Base-by-base conservation (phyloP, 2,329 filamentous ascomycete species). In the Colletotrichum sp. region DNA sequence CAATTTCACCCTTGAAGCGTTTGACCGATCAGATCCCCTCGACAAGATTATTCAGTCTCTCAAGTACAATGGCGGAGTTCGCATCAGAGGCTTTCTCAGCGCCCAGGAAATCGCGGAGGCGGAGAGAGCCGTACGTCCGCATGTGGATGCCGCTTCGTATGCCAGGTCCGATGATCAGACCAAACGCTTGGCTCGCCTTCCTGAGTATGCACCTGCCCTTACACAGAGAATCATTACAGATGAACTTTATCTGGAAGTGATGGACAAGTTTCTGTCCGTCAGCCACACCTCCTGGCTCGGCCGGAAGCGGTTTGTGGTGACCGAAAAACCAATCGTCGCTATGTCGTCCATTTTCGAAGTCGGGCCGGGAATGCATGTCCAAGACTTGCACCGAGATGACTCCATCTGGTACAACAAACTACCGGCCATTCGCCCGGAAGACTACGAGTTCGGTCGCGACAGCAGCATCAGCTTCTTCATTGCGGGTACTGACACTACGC, bases 401-500 rank as follows among this genome's bases (percentile, higher is more conserved):
- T 48, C 18, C 39, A 48, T 48, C 39, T 48, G 39, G 39, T 48
- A 48, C 39, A 48, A 48, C 39, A 48, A 48, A 48, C 39, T 48
- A 1, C 18, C 39, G 9, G 39, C 39, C 18, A 48, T 48, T 48
- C 3, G 18, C 18, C 39, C 39, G 9, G 39, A 48, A n/a, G 39
- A 48, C 39, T 48, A 22, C 18, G 18, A 48, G 18, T 48, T 48
- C 3, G 39, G 18, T 48, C 39, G 39, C 18, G 39, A 48, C 39
- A 48, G 18, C 39, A 48, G 39, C 39, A 48, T 48, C 39, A 48
- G 39, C 39, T 48, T 48, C 73, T 79, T 79, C 52, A 66, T 79
- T 30, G 78, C 78, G 13, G 26, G 74, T 24, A 78, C 76, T 9
- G 57, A 76, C 15, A 77, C 78, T 28, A 79, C 75, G 6, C 74